Percentiles rank a stretch among this genome's conserved stretches.
These are phyloP conservation scores for Diaporthe vaccinii DNA, from an alignment of 2,329 filamentous ascomycete species.

Conservation along the genomic window DNA sequence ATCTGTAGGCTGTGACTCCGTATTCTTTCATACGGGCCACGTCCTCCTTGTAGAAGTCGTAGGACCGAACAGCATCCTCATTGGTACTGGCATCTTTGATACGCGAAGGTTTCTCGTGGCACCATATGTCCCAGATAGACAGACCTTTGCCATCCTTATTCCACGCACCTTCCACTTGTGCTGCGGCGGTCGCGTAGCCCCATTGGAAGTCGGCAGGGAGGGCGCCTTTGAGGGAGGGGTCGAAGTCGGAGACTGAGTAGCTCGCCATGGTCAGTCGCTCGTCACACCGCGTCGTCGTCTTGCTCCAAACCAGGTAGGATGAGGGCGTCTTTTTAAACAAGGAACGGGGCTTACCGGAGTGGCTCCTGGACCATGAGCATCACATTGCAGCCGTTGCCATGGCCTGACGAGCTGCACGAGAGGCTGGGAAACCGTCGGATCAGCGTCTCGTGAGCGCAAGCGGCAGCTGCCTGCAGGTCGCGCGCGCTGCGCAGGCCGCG, in stretches of 20 bases:
- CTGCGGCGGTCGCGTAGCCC: conserved; percentile 57
- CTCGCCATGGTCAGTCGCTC: conserved; percentile 35
- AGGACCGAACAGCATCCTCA: conserved; percentile 55
- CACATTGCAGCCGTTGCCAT: background rate
- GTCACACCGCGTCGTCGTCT: background rate
- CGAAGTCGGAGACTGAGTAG: conserved; percentile 44
- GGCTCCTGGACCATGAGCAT: background rate
- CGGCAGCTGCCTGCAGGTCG: background rate
- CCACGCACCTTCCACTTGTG: conserved; percentile 59
- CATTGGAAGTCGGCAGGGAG: conserved; percentile 54
- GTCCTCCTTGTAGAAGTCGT: conserved; percentile 63
- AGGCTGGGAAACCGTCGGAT: conserved; percentile 2
- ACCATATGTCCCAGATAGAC: conserved; percentile 58
- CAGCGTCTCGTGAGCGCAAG: too few species aligned
- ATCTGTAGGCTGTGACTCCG: conserved; percentile 72
- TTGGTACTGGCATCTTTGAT: conserved; percentile 56
- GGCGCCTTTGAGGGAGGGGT: conserved; percentile 46
- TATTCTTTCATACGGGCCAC: conserved; percentile 71
- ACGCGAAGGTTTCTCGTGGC: conserved; percentile 52
- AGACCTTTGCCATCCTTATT: conserved; percentile 56
- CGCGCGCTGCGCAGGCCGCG: background rate
- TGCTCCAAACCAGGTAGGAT: background rate
- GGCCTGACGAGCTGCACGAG: background rate
- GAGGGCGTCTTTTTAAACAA: background rate
- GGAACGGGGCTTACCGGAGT: background rate